phyloP scores from a whole-genome alignment of 2,329 filamentous ascomycete species.

The Aspergillus amoenus region DNA sequence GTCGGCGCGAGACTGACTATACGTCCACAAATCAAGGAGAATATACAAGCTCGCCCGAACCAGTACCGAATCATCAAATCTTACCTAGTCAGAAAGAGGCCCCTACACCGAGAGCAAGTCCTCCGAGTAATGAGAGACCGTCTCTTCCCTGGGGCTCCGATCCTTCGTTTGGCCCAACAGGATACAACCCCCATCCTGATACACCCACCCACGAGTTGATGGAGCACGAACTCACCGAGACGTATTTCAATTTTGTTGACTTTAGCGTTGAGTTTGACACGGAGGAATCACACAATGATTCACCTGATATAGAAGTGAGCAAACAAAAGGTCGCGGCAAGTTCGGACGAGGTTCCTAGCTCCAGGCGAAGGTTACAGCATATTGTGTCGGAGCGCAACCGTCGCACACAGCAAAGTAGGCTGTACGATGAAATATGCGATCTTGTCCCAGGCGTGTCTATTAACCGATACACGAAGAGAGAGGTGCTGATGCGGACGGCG shows the following conservation, averaged over 20 bases:
- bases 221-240: neutral
- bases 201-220: neutral
- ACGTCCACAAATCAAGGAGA: neutral
- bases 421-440: neutral
- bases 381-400: neutral
- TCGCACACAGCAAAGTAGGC: neutral
- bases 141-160: neutral
- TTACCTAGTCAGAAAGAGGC: neutral
- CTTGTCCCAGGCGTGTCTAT: neutral
- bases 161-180: neutral
- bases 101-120: neutral
- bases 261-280: neutral
- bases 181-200: neutral
- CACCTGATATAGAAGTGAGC: neutral
- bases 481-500: neutral
- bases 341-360: neutral
- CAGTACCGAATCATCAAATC: neutral
- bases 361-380: neutral
- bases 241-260: neutral
- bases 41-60: neutral
- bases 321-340: neutral
- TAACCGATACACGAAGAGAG: neutral
- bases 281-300: neutral
- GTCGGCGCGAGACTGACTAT: neutral
- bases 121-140: neutral